phyloP scores from a whole-genome alignment of 768 basidiomycete species.

The Lactarius sanguifluus region DNA sequence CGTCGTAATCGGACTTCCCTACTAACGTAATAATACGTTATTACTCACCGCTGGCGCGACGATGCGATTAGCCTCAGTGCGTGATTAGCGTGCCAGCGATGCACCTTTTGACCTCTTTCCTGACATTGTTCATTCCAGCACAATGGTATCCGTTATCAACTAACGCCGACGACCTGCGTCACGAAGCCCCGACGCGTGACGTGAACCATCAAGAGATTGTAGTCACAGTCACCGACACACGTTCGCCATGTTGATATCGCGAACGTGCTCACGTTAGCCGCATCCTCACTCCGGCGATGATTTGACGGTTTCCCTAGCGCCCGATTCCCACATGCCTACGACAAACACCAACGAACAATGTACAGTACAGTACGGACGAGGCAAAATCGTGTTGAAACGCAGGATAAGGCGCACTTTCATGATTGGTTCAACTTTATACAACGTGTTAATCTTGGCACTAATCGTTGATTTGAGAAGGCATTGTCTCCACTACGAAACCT shows the following conservation, averaged over 20 bases:
- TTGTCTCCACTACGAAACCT: background rate
- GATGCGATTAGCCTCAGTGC: background rate
- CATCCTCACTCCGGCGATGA: background rate
- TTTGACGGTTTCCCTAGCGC: background rate
- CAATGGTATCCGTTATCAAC: conserved; percentile 12
- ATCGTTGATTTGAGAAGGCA: background rate
- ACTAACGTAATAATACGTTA: conserved; percentile 3
- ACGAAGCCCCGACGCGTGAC: conserved; percentile 1
- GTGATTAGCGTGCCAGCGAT: conserved; percentile 17
- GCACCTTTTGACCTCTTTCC: background rate
- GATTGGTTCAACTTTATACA: conserved; percentile 3
- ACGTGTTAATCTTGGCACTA: background rate
- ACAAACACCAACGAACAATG: background rate
- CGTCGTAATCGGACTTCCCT: background rate
- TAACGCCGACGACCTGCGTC: conserved; percentile 6
- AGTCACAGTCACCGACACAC: conserved; percentile 1
- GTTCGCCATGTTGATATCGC: conserved; percentile 10
- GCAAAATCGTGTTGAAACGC: background rate
- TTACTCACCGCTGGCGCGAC: background rate
- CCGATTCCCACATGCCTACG: background rate
- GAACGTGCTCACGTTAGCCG: conserved; percentile 6
- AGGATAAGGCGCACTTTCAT: background rate
- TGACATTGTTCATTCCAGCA: background rate
- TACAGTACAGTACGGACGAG: background rate
- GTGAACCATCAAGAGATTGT: background rate